Evolutionary conservation across 106 monocot genomes (phyloP), one percentile per base, ranked within the genome.

Genomic region (Dioscorea dumetorum): DNA sequence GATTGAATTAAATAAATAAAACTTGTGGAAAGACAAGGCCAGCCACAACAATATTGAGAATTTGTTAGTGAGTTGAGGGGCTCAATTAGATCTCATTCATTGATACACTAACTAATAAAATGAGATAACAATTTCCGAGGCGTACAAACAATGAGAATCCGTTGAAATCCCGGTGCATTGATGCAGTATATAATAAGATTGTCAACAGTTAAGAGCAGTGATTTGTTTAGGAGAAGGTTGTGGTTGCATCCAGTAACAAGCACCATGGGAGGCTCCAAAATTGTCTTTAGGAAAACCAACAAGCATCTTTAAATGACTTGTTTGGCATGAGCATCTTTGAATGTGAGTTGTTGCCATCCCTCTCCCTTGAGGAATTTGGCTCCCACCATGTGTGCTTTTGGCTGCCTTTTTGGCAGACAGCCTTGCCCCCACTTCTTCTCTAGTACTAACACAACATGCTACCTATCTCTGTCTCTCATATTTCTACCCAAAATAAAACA

Each of bases 261-360:
- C 0, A 24, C 5, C 4, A 23, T n/a, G 24, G 21, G 24, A 60
- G 41, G 41, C 41, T 60, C 17, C 23, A 20, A 60, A 23, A 4
- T 60, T 60, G 60, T 60, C 60, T 60, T 60, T 23, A 13, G 24
- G 60, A n/a, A 60, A 60, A 13, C 60, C 60, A 60, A 60, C 60
- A 60, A 60, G 60, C 60, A 60, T 56, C 54, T 56, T 56, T 56
- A 56, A 56, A 19, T 56, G 19, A 56, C 13, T 56, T 56, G 54
- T 56, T 52, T 41, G 19, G 54, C 54, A 56, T 56, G 19, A 56
- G 54, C 54, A 56, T 56, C 54, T 56, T 19, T 56, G 19, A 56
- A 56, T 56, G 54, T 41, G 41, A 56, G 54, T 56, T 56, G 54
- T 56, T 56, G 54, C 54, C 54, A 56, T 56, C 54, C 51, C 19